phyloP scores from a whole-genome alignment of 306 rosid species.

The Inga leiocalycina region DNA sequence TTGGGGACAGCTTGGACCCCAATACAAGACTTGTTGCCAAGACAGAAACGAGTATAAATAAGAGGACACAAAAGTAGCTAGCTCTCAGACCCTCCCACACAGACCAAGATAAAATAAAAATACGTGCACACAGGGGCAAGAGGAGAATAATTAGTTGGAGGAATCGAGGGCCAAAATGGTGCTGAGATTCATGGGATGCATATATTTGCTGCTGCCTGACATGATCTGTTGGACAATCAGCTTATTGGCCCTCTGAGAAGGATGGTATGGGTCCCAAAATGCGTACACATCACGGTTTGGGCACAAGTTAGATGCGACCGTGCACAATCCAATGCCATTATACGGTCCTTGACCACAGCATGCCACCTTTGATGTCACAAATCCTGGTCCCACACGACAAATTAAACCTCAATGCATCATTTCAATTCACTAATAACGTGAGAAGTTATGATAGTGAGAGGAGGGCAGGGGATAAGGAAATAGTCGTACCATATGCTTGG shows the following conservation, averaged over 20 bases:
- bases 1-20: neutral
- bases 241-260: conserved; percentile 58
- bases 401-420: neutral
- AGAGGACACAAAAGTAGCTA: neutral
- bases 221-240: conserved; percentile 43
- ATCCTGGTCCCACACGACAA: conserved; percentile 39
- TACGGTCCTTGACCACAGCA: conserved; percentile 86
- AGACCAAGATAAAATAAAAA: neutral
- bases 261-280: conserved; percentile 89
- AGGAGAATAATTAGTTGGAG: neutral
- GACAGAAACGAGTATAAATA: neutral
- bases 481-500: conserved; percentile 47
- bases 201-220: conserved; percentile 53
- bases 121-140: neutral
- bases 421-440: neutral
- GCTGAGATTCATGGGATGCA: conserved; percentile 86
- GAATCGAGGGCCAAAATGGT: conserved; percentile 71
- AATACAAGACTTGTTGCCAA: neutral
- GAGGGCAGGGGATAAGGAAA: neutral
- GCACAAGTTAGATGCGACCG: conserved; percentile 59
- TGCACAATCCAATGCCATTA: conserved; percentile 76
- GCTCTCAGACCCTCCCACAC: neutral
- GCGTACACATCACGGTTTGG: conserved; percentile 59
- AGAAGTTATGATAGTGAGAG: no score
- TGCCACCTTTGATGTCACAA: conserved; percentile 64